Evolutionary conservation across 2,329 filamentous ascomycete genomes (phyloP), one percentile per base, ranked within the genome.

Genomic region (Trichoderma cornu-damae): DNA sequence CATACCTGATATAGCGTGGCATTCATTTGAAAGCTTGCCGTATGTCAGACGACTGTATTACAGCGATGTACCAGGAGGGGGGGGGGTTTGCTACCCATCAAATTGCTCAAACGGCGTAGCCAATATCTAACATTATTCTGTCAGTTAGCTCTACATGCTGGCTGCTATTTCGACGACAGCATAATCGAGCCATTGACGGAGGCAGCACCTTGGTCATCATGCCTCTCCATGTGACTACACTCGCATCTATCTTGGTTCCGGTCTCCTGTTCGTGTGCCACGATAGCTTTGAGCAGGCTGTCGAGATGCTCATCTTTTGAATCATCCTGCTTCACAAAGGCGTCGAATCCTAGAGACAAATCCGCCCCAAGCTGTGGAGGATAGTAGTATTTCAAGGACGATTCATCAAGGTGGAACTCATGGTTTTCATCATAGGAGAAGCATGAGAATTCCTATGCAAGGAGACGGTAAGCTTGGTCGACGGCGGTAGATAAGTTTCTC

Each of bases 181-280:
- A 4, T 9, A 51, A 40, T 20, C 3, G 20, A 37, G 9, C 18
- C 9, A 12, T 40, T 12, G 6, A 8, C 20, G 6, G 11, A 35
- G 20, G 52, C 72, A 53, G 20, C 69, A 92, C 90, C 80, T 96
- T 99, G 61, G 94, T 97, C 87, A 99, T 92, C 90, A 97, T 96
- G 35, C 94, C 94, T 66, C 94, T 80, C 93, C 93, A 99, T 1
- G 93, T 97, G 51, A 97, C 80, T 44, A 97, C 70, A 65, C 96
- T 85, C 2, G 88, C 87, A 60, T 91, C 85, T 30, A 87, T 85
- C 67, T 81, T 86, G 66, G 82, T 79, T 2, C 82, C 81, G 0
- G 80, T 83, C 62, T 84, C 78, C 69, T 85, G 78, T 72, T 97
- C 94, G 63, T 89, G 79, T 24, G 81, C 80, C 48, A 85, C 77